phyloP scores from a whole-genome alignment of 1,139 yeast species.

The Debaryomycetaceae sp. region DNA sequence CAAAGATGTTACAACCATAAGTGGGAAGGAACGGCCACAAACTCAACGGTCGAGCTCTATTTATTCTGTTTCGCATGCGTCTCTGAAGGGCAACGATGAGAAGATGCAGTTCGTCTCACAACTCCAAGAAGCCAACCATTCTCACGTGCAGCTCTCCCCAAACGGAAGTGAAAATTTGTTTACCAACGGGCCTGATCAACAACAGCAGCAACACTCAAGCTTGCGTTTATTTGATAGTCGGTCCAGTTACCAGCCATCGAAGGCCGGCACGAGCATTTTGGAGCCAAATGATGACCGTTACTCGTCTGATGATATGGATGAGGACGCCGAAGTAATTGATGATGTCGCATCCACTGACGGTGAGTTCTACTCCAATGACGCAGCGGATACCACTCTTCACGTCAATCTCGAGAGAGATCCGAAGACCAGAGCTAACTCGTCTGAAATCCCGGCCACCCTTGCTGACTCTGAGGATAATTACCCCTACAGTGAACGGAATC shows the following conservation, averaged over 20 bases:
- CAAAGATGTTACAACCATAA: slow-evolving; percentile 8
- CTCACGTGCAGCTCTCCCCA: slow-evolving; percentile 7
- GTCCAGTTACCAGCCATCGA: slow-evolving; percentile 6
- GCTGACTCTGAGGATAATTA: too few relatives aligned
- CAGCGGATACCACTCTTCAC: slow-evolving; percentile 7
- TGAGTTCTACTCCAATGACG: slow-evolving; percentile 12
- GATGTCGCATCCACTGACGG: slow-evolving; percentile 20
- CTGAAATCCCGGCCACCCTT: too few relatives aligned
- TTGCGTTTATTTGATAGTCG: slow-evolving; percentile 7
- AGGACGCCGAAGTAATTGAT: slow-evolving; percentile 12
- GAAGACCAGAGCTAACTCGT: too few relatives aligned
- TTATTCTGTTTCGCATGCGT: slow-evolving; percentile 8
- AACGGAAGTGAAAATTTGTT: slow-evolving; percentile 7
- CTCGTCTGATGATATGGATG: slow-evolving; percentile 9
- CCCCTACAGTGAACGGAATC: too few relatives aligned
- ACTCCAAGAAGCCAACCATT: slow-evolving; percentile 2
- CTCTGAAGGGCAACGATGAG: slow-evolving; percentile 4
- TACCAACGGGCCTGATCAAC: too few relatives aligned
- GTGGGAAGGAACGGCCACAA: slow-evolving; percentile 9
- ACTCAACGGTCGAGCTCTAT: slow-evolving; percentile 9
- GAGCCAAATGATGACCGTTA: slow-evolving; percentile 9
- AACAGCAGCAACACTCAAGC: too few relatives aligned
- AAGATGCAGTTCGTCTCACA: slow-evolving; percentile 2
- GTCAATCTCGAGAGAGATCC: slow-evolving; percentile 7
- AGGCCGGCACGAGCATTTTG: slow-evolving; percentile 7